Evolutionary conservation across 495 filamentous ascomycete genomes (phyloP).

Genomic region (Tuber borchii): DNA sequence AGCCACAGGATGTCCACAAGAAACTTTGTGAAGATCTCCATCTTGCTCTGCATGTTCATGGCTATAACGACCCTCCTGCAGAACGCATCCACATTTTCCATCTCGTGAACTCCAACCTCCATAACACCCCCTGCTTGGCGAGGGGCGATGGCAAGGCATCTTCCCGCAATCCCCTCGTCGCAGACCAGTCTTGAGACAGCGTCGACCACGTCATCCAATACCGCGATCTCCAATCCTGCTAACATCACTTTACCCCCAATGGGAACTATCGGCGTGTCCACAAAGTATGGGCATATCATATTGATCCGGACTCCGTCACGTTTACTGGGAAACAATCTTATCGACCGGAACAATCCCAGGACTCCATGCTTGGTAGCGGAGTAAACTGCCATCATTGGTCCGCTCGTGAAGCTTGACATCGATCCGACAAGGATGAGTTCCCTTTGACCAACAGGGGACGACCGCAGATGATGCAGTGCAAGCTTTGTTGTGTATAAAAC

Average conservation of each 20-base stretch:
- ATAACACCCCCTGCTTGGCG: slow-evolving; percentile 26
- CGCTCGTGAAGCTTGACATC: slow-evolving; percentile 49
- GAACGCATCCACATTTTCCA: slow-evolving; percentile 35
- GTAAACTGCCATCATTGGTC: slow-evolving; percentile 52
- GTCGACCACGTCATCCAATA: slow-evolving; percentile 53
- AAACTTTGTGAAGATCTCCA: slow-evolving; percentile 4
- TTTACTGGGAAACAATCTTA: slow-evolving; percentile 44
- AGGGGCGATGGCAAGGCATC: slow-evolving; percentile 30
- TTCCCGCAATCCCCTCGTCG: slow-evolving; percentile 17
- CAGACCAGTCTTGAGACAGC: slow-evolving; percentile 41
- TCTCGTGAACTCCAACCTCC: slow-evolving; percentile 32
- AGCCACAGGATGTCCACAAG: slow-evolving; percentile 24
- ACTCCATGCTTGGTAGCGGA: slow-evolving; percentile 58
- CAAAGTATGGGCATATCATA: slow-evolving; percentile 59
- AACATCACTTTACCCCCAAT: slow-evolving; percentile 46
- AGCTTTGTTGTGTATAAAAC: slow-evolving; percentile 60
- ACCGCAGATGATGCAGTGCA: slow-evolving; percentile 54
- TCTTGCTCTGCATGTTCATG: slow-evolving; percentile 26
- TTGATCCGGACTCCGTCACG: slow-evolving; percentile 53
- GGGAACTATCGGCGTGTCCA: slow-evolving; percentile 56
- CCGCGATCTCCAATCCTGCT: slow-evolving; percentile 51
- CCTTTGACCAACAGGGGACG: slow-evolving; percentile 43
- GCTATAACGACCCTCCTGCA: slow-evolving; percentile 30
- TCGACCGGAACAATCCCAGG: slow-evolving; percentile 55
- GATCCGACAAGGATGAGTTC: slow-evolving; percentile 54